Base-by-base conservation (phyloP, 768 basidiomycete species). In the Cyathus striatus region DNA sequence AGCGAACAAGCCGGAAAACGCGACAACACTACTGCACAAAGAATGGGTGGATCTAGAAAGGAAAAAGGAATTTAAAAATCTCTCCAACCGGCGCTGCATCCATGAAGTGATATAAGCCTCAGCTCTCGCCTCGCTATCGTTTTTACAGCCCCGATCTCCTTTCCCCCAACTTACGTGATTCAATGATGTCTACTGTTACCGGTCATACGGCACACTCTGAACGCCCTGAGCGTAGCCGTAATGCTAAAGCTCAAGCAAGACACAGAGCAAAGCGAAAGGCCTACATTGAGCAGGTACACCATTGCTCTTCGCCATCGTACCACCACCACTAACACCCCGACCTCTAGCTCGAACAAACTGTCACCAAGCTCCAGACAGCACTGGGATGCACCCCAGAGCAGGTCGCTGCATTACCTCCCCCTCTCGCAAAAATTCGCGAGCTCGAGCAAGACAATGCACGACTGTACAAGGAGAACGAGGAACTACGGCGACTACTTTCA, bases 251-350 rank as follows among this genome's bases (percentile, higher is more conserved):
- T 7, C 90, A 92, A 68, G 90, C 90, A 25, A 72, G 90, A 54
- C 90, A 92, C 72, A 81, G 90, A 47, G 90, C 89, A 60, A 92
- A 92, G 64, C 77, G 90, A 65, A 92, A 92, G 69, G 90, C 90
- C 9, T 92, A 92, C 70, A 90, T 92, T 57, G 88, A 91, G 52
- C 86, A 90, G 76, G 89, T 88, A 41, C 18, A 68, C 54, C 21
- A 37, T 26, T 17, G 30, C 30, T 39, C 38, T 14, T 21, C 46
- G 42, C 40, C 40, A n/a, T n/a, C 22, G 22, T 37, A 48, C 3
- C 13, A 23, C 7, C 23, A 13, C 18, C 2, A 23, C 23, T 40
- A 23, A 40, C 14, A 13, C 33, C 33, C 9, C 23, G 17, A 34
- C 25, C 16, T 44, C 7, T 56, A 91, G 90, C 74, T 92, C 46